These are phyloP conservation scores for Ceratobasidium sp. DNA, from an alignment of 1,284 basidiomycete genomes.

Conservation along the genomic window DNA sequence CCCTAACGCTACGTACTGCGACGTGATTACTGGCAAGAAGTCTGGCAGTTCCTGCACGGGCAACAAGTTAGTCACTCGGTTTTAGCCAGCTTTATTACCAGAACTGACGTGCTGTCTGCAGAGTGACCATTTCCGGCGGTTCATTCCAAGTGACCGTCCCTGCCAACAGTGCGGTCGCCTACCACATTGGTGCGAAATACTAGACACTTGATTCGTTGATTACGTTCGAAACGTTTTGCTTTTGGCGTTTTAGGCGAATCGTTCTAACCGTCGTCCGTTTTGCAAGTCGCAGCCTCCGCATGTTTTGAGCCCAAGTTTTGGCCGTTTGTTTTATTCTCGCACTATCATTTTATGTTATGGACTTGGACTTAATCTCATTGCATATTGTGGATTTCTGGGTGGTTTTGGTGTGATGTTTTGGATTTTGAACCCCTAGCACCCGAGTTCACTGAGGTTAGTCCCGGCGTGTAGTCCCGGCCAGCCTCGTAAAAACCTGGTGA, in stretches of 20 bases:
- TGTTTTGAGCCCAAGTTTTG: not conserved
- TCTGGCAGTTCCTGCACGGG: slow-evolving; percentile 58
- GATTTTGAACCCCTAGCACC: too few relatives aligned
- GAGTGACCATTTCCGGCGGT: slow-evolving; percentile 61
- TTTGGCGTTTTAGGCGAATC: not conserved
- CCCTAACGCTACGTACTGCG: slow-evolving; percentile 66
- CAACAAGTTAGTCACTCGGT: slow-evolving; percentile 53
- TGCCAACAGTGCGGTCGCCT: slow-evolving; percentile 63
- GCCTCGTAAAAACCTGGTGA: too few relatives aligned
- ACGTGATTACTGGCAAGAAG: slow-evolving; percentile 62
- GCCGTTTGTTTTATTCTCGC: not conserved
- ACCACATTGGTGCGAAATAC: slow-evolving; percentile 58
- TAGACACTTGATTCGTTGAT: not conserved
- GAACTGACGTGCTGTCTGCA: slow-evolving; percentile 45
- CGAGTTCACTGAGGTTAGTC: too few relatives aligned
- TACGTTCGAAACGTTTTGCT: not conserved
- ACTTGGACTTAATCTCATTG: not conserved
- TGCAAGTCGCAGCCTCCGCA: not conserved
- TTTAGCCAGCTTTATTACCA: not conserved
- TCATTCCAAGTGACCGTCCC: slow-evolving; percentile 61
- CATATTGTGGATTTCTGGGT: not conserved
- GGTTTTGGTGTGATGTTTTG: not conserved
- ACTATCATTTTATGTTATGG: not conserved
- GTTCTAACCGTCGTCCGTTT: not conserved
- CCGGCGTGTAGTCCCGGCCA: too few relatives aligned